Evolutionary conservation across 257 asterid genomes (phyloP).

Genomic region (Solanum pinnatisectum): DNA sequence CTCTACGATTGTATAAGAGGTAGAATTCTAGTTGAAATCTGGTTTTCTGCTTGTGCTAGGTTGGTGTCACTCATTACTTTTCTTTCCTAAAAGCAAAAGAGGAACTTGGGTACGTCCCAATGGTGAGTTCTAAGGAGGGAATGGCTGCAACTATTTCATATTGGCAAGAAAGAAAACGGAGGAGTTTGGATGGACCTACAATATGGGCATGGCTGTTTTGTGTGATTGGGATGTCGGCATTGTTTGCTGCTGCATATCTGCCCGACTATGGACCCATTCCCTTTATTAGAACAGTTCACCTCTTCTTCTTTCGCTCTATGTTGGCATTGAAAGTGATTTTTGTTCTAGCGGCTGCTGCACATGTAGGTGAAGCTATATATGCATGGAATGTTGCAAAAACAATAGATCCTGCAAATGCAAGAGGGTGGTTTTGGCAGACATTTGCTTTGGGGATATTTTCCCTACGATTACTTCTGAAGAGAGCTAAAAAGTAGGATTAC

Average conservation of each 20-base stretch:
- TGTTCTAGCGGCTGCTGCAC: constrained; percentile 31
- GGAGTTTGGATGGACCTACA: constrained; percentile 66
- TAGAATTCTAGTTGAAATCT: neutral
- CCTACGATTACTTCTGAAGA: constrained; percentile 54
- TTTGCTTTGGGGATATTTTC: constrained; percentile 63
- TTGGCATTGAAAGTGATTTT: constrained; percentile 24
- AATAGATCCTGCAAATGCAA: constrained; percentile 77
- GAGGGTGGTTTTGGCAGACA: constrained; percentile 95
- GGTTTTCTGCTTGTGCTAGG: constrained; percentile 35
- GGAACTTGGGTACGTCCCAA: constrained; percentile 77
- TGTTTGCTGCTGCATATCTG: constrained; percentile 68
- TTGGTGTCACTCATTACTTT: constrained; percentile 88
- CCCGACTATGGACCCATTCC: constrained; percentile 68
- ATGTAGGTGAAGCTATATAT: constrained; percentile 66
- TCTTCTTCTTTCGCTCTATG: constrained; percentile 51
- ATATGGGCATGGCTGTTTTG: constrained; percentile 44
- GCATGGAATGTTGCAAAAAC: constrained; percentile 81
- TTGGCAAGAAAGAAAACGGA: constrained; percentile 70
- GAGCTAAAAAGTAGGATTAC: constrained; percentile 26
- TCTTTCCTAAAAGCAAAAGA: constrained; percentile 81
- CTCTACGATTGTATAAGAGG: neutral
- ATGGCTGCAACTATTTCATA: constrained; percentile 69
- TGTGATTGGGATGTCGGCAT: constrained; percentile 42
- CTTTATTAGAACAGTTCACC: constrained; percentile 34
- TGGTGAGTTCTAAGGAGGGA: constrained; percentile 68